Evolutionary conservation across 75 land plant species (phyloP).

Genomic region (Sequoia sempervirens): DNA sequence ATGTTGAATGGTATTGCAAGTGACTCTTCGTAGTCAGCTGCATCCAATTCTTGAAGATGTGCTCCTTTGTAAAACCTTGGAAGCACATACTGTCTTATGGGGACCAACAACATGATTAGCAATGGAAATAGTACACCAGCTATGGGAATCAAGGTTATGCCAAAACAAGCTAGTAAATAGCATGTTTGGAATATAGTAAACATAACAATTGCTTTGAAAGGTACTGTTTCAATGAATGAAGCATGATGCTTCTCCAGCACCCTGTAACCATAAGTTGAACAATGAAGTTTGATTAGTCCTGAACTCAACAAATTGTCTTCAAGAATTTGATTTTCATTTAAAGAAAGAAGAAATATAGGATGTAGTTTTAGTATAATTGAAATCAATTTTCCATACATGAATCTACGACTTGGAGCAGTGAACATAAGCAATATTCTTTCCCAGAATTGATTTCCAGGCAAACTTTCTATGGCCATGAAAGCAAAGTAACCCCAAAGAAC

Average conservation of each 20-base stretch:
- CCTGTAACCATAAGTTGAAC: constrained; percentile 26
- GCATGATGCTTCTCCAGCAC: constrained; percentile 72
- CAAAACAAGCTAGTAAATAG: constrained; percentile 63
- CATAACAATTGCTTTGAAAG: constrained; percentile 64
- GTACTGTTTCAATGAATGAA: constrained; percentile 78
- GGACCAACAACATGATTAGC: constrained; percentile 82
- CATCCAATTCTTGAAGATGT: constrained; percentile 61
- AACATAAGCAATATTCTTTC: constrained; percentile 74
- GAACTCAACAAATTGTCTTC: neutral
- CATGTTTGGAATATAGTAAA: constrained; percentile 79
- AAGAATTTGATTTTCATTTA: neutral
- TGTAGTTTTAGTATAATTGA: neutral
- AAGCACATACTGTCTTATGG: constrained; percentile 69
- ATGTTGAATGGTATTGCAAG: constrained; percentile 44
- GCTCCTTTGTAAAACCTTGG: constrained; percentile 65
- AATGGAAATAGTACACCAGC: constrained; percentile 90
- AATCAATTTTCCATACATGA: constrained; percentile 42
- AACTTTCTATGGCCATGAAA: constrained; percentile 95
- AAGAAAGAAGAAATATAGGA: neutral
- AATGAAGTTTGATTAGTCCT: neutral
- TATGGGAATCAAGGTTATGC: constrained; percentile 82
- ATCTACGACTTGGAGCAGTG: constrained; percentile 81
- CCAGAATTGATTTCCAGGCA: constrained; percentile 98
- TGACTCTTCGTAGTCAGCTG: constrained; percentile 64
- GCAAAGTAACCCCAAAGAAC: constrained; percentile 97